A percentile compares a stretch with the other conserved stretches of the same genome.
Conservation (phyloP, 768 basidiomycete genomes). For the Hericium coralloides region DNA sequence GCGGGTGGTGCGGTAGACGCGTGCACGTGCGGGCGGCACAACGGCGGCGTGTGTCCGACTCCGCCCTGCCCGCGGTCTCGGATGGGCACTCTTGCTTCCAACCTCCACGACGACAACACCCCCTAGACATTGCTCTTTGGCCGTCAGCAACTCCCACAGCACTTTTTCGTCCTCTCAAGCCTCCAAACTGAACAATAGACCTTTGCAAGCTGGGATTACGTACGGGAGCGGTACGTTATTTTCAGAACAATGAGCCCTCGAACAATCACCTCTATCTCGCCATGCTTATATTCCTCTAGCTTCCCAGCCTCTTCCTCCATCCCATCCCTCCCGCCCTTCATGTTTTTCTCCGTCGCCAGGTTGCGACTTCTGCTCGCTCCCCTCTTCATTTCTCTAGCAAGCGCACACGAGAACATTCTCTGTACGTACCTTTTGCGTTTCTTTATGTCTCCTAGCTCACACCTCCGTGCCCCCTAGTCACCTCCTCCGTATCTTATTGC, state of each 20-base stretch:
- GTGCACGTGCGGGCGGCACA: too few species aligned
- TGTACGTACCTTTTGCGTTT: constrained; percentile 37
- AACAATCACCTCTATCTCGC: constrained; percentile 4
- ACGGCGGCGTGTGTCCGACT: too few species aligned
- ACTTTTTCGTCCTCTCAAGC: too few species aligned
- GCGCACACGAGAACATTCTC: constrained; percentile 45
- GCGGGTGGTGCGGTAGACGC: too few species aligned
- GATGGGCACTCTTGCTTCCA: too few species aligned
- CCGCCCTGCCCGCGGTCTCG: too few species aligned
- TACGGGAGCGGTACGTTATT: constrained; percentile 2
- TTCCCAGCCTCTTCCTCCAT: neutral
- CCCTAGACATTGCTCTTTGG: too few species aligned
- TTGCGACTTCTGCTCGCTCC: constrained; percentile 43
- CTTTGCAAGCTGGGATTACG: too few species aligned
- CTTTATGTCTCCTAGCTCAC: neutral
- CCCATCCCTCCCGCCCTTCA: constrained; percentile 27
- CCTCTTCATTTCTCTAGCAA: constrained; percentile 23
- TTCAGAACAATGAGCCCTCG: constrained; percentile 12
- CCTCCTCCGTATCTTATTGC: constrained; percentile 85
- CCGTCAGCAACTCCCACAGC: too few species aligned
- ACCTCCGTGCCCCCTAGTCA: constrained; percentile 38
- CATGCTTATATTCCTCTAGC: constrained; percentile 6
- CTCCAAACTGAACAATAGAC: too few species aligned
- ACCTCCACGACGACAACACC: too few species aligned
- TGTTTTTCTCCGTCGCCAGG: constrained; percentile 68